These are phyloP conservation scores for Rosa lucieae DNA, from an alignment of 306 rosid species.

Conservation along the genomic window DNA sequence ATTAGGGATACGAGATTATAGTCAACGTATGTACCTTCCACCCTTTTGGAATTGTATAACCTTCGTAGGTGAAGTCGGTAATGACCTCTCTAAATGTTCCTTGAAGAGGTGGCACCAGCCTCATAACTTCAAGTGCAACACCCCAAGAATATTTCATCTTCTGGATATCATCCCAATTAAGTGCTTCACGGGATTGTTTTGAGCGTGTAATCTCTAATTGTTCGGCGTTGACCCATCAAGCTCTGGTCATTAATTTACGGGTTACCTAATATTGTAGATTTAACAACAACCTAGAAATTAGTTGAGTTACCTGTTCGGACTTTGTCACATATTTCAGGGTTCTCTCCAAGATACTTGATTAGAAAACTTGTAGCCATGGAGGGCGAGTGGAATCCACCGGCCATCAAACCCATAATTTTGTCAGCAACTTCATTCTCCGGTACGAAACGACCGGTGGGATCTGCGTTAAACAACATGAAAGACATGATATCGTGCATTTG, in stretches of 20 bases:
- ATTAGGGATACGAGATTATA: no score
- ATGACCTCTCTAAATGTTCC: conserved; percentile 52
- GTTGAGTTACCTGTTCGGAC: conserved; percentile 36
- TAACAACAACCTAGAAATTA: background rate
- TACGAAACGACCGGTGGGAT: background rate
- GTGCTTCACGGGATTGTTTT: conserved; percentile 38
- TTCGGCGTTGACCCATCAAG: conserved; percentile 28
- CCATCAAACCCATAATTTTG: conserved; percentile 1
- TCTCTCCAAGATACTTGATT: conserved; percentile 44
- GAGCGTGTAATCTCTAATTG: conserved; percentile 39
- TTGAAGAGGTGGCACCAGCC: conserved; percentile 41
- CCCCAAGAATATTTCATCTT: conserved; percentile 62
- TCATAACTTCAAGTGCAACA: conserved; percentile 49
- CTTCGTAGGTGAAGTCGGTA: conserved; percentile 46
- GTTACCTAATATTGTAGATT: background rate
- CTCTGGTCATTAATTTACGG: background rate
- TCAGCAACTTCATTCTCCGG: conserved; percentile 9
- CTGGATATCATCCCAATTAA: conserved; percentile 54
- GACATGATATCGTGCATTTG: background rate
- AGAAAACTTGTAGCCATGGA: conserved; percentile 16
- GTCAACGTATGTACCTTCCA: conserved; percentile 43
- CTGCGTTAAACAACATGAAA: conserved; percentile 6
- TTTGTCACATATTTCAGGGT: conserved; percentile 43
- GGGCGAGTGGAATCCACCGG: conserved; percentile 7
- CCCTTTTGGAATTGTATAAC: conserved; percentile 48